A percentile compares a stretch with the other conserved stretches of the same genome.
Evolutionary conservation across 768 basidiomycete species (phyloP).

Genomic region (Hemileccinum rubropunctum): DNA sequence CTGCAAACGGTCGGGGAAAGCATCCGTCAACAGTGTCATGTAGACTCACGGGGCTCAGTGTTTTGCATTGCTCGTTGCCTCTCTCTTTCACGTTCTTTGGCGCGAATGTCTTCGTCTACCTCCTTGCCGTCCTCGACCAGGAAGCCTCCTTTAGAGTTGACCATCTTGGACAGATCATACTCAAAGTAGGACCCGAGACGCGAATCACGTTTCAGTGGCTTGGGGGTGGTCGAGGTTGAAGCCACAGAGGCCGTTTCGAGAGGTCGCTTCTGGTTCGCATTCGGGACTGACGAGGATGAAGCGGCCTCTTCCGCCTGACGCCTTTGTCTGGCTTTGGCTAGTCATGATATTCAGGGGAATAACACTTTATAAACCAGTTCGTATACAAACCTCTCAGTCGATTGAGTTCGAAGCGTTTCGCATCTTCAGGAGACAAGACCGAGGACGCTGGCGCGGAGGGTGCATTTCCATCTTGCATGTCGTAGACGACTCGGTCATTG

Average conservation of each 20-base stretch:
- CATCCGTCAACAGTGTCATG: neutral
- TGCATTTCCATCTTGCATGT: too few relatives aligned
- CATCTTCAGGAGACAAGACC: slow-evolving; percentile 63
- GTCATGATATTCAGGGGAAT: slow-evolving; percentile 3
- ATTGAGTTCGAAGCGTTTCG: slow-evolving; percentile 73
- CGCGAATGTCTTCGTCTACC: slow-evolving; percentile 67
- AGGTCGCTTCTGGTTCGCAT: slow-evolving; percentile 76
- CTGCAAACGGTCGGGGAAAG: slow-evolving; percentile 37
- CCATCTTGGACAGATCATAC: slow-evolving; percentile 95
- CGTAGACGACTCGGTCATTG: neutral
- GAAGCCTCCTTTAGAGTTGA: slow-evolving; percentile 96
- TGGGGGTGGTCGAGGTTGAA: slow-evolving; percentile 57
- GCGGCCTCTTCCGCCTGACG: slow-evolving; percentile 56
- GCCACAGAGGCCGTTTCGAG: slow-evolving; percentile 43
- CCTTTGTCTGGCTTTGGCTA: slow-evolving; percentile 76
- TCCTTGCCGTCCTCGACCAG: slow-evolving; percentile 86
- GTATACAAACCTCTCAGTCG: slow-evolving; percentile 60
- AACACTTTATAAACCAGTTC: neutral
- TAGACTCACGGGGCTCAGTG: slow-evolving; percentile 60
- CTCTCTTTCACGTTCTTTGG: slow-evolving; percentile 82
- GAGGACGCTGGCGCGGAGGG: too few relatives aligned
- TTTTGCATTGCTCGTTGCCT: slow-evolving; percentile 72
- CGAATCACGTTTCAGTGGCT: slow-evolving; percentile 63
- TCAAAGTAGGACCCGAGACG: slow-evolving; percentile 92
- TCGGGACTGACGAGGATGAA: slow-evolving; percentile 45